phyloP scores from a whole-genome alignment of 306 rosid species.

The Pachyrhizus erosus region DNA sequence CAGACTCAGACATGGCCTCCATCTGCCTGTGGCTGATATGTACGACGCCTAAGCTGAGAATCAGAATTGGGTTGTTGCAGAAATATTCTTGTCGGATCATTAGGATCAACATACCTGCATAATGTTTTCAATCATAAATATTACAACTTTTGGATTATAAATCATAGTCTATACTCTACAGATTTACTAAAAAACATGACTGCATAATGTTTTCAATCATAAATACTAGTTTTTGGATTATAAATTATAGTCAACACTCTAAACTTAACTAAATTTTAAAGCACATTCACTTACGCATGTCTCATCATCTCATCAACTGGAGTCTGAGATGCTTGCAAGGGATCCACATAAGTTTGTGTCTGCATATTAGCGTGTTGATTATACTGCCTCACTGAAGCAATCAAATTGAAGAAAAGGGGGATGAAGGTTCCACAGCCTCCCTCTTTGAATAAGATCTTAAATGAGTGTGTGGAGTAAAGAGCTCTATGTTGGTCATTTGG shows the following conservation, averaged over 20 bases:
- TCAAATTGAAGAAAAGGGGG: conserved; percentile 94
- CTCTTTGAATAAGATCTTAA: conserved; percentile 94
- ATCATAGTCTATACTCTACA: neutral
- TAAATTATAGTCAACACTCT: neutral
- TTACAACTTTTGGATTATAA: neutral
- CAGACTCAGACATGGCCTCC: conserved; percentile 50
- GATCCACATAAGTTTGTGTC: conserved; percentile 69
- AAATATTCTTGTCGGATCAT: conserved; percentile 94
- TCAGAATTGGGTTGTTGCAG: conserved; percentile 90
- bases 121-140: conserved; percentile 20
- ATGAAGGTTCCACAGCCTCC: conserved; percentile 97
- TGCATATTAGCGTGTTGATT: conserved; percentile 56
- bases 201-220: neutral
- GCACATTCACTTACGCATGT: conserved; percentile 77
- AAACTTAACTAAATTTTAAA: neutral
- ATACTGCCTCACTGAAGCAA: conserved; percentile 81
- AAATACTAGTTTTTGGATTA: neutral
- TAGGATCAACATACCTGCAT: conserved; percentile 97
- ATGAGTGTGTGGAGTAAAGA: conserved; percentile 81
- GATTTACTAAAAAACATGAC: neutral
- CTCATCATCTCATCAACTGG: conserved; percentile 99
- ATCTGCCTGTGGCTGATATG: conserved; percentile 72
- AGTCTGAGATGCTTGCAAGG: conserved; percentile 90
- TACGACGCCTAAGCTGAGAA: conserved; percentile 91
- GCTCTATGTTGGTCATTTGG: conserved; percentile 82